A percentile compares a stretch with the other conserved stretches of the same genome.
Evolutionary conservation across 176 grass and related monocot species (phyloP).

Genomic region (Phoenix dactylifera): DNA sequence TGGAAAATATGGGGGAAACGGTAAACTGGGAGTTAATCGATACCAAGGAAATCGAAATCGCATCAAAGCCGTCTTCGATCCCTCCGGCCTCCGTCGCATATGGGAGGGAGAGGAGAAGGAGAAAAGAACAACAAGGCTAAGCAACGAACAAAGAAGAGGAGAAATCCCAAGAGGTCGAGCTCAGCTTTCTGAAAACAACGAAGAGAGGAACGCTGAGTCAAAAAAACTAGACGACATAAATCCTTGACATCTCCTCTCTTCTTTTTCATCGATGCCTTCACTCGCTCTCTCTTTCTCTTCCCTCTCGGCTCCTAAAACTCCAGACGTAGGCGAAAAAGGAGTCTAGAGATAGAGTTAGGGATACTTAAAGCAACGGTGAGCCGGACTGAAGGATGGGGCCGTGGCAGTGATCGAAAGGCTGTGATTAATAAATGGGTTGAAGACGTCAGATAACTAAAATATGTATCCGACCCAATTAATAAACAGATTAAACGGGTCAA

Average conservation of each 20-base stretch:
- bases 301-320: conserved; percentile 32
- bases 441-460: background rate
- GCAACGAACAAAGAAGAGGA: conserved; percentile 4
- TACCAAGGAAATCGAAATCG: too few species aligned
- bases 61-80: too few species aligned
- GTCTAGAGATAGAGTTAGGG: background rate
- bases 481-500: too few species aligned
- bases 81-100: conserved; percentile 26
- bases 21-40: too few species aligned
- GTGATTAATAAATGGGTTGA: too few species aligned
- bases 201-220: background rate
- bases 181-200: too few species aligned
- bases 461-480: too few species aligned
- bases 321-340: conserved; percentile 8
- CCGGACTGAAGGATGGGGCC: too few species aligned
- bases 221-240: conserved; percentile 73
- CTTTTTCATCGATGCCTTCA: conserved; percentile 33
- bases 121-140: conserved; percentile 32
- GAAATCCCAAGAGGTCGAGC: too few species aligned
- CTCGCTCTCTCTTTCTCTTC: conserved; percentile 13
- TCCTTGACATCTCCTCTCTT: conserved; percentile 17
- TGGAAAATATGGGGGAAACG: too few species aligned
- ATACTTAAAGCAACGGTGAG: conserved; percentile 39
- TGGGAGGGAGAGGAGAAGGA: conserved; percentile 31
- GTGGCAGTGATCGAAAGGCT: too few species aligned